These are phyloP conservation scores for Boletus bicolor DNA, from an alignment of 768 basidiomycete species.

Conservation along the genomic window DNA sequence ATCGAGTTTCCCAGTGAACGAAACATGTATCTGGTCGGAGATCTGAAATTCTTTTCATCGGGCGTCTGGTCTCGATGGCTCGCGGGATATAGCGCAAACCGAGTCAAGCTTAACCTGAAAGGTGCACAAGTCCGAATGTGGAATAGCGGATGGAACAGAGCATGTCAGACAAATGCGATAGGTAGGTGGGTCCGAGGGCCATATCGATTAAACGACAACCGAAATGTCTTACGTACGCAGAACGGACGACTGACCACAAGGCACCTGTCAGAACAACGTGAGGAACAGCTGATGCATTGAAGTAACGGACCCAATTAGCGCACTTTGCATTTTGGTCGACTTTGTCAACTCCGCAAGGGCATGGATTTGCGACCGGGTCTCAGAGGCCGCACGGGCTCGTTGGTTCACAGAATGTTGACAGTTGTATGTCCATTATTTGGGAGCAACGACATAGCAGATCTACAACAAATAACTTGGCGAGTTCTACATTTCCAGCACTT, in stretches of 20 bases:
- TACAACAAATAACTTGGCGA: conserved; percentile 27
- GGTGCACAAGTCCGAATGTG: conserved; percentile 29
- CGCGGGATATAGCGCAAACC: conserved; percentile 35
- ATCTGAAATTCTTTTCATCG: conserved; percentile 35
- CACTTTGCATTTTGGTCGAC: conserved; percentile 33
- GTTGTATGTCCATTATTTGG: conserved; percentile 23
- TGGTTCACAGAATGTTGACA: conserved; percentile 20
- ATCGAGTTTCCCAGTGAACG: conserved; percentile 35
- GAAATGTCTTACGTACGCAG: conserved; percentile 35
- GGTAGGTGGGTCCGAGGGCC: conserved; percentile 37
- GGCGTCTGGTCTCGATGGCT: conserved; percentile 35
- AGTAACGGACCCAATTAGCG: conserved; percentile 32
- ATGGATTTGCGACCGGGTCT: conserved; percentile 29
- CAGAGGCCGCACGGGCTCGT: conserved; percentile 21
- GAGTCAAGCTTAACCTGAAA: conserved; percentile 33
- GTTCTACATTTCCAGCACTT: conserved; percentile 23
- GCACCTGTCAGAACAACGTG: conserved; percentile 31
- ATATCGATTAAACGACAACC: conserved; percentile 38
- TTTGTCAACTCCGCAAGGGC: conserved; percentile 28
- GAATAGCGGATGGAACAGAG: conserved; percentile 31
- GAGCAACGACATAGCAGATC: conserved; percentile 20
- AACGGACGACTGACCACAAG: conserved; percentile 31
- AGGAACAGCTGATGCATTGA: conserved; percentile 26
- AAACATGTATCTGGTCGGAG: conserved; percentile 37
- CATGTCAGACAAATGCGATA: conserved; percentile 32